phyloP scores from a whole-genome alignment of 2,329 filamentous ascomycete species.

The Botrytis byssoidea region DNA sequence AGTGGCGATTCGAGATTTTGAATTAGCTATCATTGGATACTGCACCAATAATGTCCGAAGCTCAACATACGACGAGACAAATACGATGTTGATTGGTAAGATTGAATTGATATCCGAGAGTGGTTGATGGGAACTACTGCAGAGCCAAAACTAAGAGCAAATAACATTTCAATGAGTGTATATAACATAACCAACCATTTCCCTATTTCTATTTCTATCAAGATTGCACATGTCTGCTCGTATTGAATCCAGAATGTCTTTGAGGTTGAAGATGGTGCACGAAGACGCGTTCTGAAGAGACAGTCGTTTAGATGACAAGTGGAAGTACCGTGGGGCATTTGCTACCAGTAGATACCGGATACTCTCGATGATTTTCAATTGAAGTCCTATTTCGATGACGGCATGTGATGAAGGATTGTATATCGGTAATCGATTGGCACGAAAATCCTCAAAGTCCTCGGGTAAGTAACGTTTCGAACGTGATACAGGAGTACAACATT shows the following conservation, averaged over 20 bases:
- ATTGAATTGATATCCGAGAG: neutral
- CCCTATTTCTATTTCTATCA: neutral
- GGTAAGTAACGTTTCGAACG: neutral
- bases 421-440: neutral
- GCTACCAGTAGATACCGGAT: neutral
- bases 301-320: neutral
- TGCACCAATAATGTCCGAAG: neutral
- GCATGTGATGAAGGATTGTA: neutral
- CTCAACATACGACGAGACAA: neutral
- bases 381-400: neutral
- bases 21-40: neutral
- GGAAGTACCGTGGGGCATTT: neutral
- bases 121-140: neutral
- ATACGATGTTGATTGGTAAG: neutral
- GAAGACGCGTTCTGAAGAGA: neutral
- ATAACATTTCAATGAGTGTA: neutral
- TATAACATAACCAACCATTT: neutral
- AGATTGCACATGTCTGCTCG: neutral
- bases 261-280: neutral
- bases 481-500: conserved; percentile 1
- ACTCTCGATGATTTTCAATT: neutral
- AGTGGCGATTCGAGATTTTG: neutral
- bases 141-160: neutral
- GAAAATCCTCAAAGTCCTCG: neutral
- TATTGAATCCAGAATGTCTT: neutral